Percentiles rank a stretch among this genome's conserved stretches.
Conservation (phyloP, 306 rosid genomes). For the Vicia sativa region DNA sequence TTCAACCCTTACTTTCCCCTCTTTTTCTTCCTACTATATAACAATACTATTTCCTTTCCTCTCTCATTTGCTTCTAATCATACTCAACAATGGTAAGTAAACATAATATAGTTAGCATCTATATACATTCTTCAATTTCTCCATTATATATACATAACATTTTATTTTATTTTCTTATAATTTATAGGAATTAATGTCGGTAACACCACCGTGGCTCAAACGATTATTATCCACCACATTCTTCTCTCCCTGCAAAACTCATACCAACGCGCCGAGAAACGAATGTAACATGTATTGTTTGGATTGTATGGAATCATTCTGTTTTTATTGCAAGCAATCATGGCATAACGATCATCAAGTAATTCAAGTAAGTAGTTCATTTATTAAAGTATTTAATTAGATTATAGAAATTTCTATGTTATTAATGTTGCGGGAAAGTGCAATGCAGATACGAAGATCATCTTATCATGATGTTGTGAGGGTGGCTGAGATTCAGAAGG, state of each 20-base stretch:
- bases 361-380: slow-evolving; percentile 53
- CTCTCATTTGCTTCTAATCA: slow-evolving; percentile 32
- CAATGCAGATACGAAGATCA: slow-evolving; percentile 70
- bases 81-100: slow-evolving; percentile 42
- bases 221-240: slow-evolving; percentile 50
- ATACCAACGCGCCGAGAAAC: slow-evolving; percentile 48
- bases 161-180: not conserved
- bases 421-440: slow-evolving; percentile 29
- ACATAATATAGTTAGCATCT: not conserved
- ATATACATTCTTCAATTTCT: not conserved
- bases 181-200: slow-evolving; percentile 44
- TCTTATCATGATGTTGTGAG: slow-evolving; percentile 76
- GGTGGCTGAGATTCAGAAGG: slow-evolving; percentile 62
- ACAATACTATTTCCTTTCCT: slow-evolving; percentile 28
- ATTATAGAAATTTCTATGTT: not conserved
- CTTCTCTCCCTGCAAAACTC: slow-evolving; percentile 52
- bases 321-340: slow-evolving; percentile 62
- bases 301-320: slow-evolving; percentile 55
- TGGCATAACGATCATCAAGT: slow-evolving; percentile 67
- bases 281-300: slow-evolving; percentile 81
- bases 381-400: not conserved
- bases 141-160: not conserved
- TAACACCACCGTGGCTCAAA: slow-evolving; percentile 66
- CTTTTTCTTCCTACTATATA: slow-evolving; percentile 24
- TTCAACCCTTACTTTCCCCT: slow-evolving; percentile 38